Evolutionary conservation across 768 basidiomycete species (phyloP), one percentile per base, ranked within the genome.

Genomic region (Hericium rajendrae): DNA sequence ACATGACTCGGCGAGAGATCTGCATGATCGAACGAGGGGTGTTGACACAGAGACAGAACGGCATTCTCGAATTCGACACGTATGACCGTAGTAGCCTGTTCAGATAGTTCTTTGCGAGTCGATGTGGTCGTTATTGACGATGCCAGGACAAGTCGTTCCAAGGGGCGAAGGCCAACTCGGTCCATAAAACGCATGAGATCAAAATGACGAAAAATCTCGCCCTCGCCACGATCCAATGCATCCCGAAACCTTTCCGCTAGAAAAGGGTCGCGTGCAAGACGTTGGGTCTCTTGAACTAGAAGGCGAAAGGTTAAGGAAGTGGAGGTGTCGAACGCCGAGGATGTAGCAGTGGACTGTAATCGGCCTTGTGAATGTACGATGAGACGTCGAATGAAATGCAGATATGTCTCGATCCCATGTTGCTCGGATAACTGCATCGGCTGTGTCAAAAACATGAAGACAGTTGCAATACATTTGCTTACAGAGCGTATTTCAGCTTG

Each of bases 361-460:
- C 89, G 81, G 52, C 81, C 75, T 72, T 89, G 86, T 22, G 91
- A 91, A 64, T 92, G 89, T 54, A 88, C 83, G 68, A 97, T 91
- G 72, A 97, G 87, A 61, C 95, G 88, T 60, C 94, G 91, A 64
- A 99, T 91, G 76, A 97, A 97, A 73, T 99, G 94, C 61, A 93
- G 82, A 74, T 97, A 97, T 57, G 94, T 97, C 73, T 97, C 94
- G 66, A 93, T 80, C 58, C 94, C 94, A 80, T 98, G 93, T 68
- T 94, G 90, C 70, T 97, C 94, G 62, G 92, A 91, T 66, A 98
- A 83, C 95, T 98, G 24, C 16, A n/a, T n/a, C 22, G 24, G 24
- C 72, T 51, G 64, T 51, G 67, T 51, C 58, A 53, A 59, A 52
- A 56, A 41, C 48, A 55, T 58, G 57, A 56, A 16, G 4, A n/a